Base-by-base conservation (phyloP, 768 basidiomycete genomes). In the Suillus weaverae region DNA sequence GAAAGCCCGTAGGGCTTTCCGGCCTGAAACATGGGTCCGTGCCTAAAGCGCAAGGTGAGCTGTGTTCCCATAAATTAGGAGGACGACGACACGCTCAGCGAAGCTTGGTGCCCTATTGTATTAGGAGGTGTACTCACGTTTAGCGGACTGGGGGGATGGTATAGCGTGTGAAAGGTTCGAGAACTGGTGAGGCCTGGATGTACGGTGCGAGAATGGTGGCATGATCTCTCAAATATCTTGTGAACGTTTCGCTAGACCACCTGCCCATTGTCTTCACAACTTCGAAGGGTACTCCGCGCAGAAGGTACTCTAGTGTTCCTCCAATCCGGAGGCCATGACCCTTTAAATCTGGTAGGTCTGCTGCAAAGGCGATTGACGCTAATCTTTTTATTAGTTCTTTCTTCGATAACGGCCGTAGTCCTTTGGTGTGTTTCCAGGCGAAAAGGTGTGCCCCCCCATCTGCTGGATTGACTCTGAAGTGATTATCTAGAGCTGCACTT, bases 231-330 rank as follows among this genome's bases (percentile, higher is more conserved):
- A 79, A 70, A 44, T 78, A 79, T 3, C 71, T n/a, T 0, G 46
- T 26, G 60, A 79, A 79, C 0, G 76, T 65, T 20, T 75, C 72
- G 20, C 75, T 70, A 4, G 66, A 70, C 79, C 79, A 81, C 1
- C 73, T 61, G 0, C 79, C 78, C 44, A 70, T 73, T 4, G 69
- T 64, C 4, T 74, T 73, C 0, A 80, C 74, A 0, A 78, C 66
- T 9, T 79, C 72, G 1, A 78, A 77, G 1, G 71, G 66, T 1
- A 73, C 65, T 4, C 76, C 75, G 0, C 56, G 41, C 0, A 77
- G 67, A 0, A 79, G 66, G 9, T 78, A 64, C 33, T 76, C 63
- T 0, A 73, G 73, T 0, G 74, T 66, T 0, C 75, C 51, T 0
- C 77, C 73, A 32, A 78, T 78, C 7, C 69, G 65, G n/a, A 77